phyloP scores from a whole-genome alignment of 2,329 filamentous ascomycete genomes.

The Tolypocladium endophyticum region DNA sequence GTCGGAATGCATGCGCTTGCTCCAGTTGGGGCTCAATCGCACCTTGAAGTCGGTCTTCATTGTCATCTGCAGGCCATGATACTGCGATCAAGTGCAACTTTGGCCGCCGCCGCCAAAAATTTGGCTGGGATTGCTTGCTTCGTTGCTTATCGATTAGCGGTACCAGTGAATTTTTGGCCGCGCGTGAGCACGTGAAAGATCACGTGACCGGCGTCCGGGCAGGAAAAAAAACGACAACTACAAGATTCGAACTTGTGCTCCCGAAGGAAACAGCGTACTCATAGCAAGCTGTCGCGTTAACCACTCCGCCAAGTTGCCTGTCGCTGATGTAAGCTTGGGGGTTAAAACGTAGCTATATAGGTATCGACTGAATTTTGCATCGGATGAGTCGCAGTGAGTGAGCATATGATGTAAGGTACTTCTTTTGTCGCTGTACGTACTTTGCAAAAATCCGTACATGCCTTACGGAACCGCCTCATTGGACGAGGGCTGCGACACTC shows the following conservation, averaged over 20 bases:
- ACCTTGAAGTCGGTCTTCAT: constrained; percentile 99
- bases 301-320: constrained; percentile 1
- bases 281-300: neutral
- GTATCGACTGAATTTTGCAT: too few relatives aligned
- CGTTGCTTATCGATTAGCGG: constrained; percentile 13
- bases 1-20: neutral
- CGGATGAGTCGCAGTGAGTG: too few relatives aligned
- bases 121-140: constrained; percentile 3
- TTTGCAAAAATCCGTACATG: too few relatives aligned
- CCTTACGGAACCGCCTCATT: too few relatives aligned
- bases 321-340: neutral
- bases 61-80: constrained; percentile 32
- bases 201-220: constrained; percentile 6
- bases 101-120: constrained; percentile 16
- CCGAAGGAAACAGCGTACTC: neutral
- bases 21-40: constrained; percentile 10
- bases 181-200: neutral
- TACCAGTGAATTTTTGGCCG: neutral
- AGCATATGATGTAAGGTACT: too few relatives aligned
- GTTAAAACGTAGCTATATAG: too few relatives aligned
- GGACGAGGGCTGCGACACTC: neutral
- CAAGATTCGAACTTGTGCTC: neutral
- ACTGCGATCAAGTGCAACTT: neutral
- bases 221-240: neutral
- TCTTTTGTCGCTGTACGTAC: too few relatives aligned